A percentile compares a stretch with the other conserved stretches of the same genome.
Evolutionary conservation across 2,329 filamentous ascomycete genomes (phyloP).

Genomic region (Xylaria sp.): DNA sequence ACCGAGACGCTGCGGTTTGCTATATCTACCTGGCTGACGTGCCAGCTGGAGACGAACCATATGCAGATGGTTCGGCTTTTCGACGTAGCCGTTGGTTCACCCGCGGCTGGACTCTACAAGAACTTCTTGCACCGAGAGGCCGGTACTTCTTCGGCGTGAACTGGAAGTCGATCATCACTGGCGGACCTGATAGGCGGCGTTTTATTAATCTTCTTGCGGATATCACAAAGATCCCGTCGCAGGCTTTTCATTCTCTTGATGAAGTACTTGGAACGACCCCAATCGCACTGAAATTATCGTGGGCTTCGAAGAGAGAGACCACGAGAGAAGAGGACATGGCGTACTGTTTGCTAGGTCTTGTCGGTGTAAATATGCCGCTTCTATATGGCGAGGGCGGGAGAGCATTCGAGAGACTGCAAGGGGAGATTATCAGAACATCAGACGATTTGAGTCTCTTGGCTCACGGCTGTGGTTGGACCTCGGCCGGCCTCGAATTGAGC

Average conservation of each 20-base stretch:
- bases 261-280: background rate
- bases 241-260: too few relatives aligned
- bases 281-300: conserved; percentile 1
- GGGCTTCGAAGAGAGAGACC: conserved; percentile 5
- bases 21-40: conserved; percentile 10
- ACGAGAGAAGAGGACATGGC: conserved; percentile 12
- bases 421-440: conserved; percentile 6
- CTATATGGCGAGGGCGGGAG: conserved; percentile 8
- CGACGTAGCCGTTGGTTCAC: conserved; percentile 6
- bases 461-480: background rate
- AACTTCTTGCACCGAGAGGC: background rate
- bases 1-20: conserved; percentile 8
- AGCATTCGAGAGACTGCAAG: background rate
- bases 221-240: background rate
- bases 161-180: background rate
- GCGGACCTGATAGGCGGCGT: background rate
- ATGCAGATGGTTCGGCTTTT: background rate
- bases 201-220: background rate
- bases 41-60: background rate
- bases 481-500: too few relatives aligned
- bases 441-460: conserved; percentile 1
- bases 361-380: conserved; percentile 11
- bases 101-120: background rate
- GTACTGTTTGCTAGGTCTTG: conserved; percentile 12
- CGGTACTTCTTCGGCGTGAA: background rate